Evolutionary conservation across 139 green algal genomes (phyloP).

Genomic region (Volvox africanus): DNA sequence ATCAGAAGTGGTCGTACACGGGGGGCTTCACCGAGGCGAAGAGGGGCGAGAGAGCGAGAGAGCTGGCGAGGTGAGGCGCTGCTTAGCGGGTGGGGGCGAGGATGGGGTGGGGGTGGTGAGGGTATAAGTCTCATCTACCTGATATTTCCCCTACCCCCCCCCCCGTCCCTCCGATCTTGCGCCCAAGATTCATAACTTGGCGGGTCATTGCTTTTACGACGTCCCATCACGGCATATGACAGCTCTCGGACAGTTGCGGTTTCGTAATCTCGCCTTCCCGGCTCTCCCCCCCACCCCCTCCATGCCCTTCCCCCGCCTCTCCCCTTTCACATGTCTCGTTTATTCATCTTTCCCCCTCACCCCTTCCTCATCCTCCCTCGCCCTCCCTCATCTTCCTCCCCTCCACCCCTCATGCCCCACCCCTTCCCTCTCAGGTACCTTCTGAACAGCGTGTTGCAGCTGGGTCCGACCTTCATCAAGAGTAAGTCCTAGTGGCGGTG

Average conservation of each 20-base stretch:
- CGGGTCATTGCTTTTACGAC: no score
- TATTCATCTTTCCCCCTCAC: no score
- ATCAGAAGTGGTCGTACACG: constrained; percentile 86
- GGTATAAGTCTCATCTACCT: no score
- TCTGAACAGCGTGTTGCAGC: constrained; percentile 74
- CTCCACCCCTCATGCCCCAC: not conserved
- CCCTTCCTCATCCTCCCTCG: not conserved
- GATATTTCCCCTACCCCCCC: no score
- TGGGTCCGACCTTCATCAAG: constrained; percentile 94
- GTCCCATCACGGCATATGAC: no score
- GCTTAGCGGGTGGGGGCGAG: not conserved
- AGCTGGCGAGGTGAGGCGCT: constrained; percentile 54
- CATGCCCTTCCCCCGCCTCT: not conserved
- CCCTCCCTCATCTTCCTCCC: not conserved
- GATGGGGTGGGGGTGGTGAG: no score
- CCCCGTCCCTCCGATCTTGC: no score
- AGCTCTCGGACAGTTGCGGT: no score
- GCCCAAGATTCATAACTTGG: no score
- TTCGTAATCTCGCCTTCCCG: no score
- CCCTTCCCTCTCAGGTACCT: constrained; percentile 63
- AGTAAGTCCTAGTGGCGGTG: constrained; percentile 5
- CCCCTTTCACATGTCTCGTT: no score
- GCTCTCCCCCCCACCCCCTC: not conserved
- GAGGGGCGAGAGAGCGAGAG: constrained; percentile 54
- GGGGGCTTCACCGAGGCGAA: constrained; percentile 78